Percentiles rank a stretch among this genome's conserved stretches.
phyloP scores from a whole-genome alignment of 345 rosid genomes.

The Rhodomyrtus tomentosa region DNA sequence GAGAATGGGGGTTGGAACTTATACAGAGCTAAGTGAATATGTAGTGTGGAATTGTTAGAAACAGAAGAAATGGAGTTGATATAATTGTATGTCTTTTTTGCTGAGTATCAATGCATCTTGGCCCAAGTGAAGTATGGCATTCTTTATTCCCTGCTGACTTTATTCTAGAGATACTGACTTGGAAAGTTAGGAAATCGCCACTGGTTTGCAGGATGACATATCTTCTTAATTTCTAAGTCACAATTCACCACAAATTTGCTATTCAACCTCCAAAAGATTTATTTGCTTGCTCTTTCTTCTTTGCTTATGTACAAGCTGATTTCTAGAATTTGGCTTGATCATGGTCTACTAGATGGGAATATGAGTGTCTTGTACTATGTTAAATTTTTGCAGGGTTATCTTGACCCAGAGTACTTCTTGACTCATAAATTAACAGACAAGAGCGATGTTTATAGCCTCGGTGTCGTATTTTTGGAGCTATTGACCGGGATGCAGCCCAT shows the following conservation, averaged over 20 bases:
- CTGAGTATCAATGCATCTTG: background rate
- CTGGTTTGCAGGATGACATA: background rate
- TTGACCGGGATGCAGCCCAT: slow-evolving; percentile 93
- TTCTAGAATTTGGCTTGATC: background rate
- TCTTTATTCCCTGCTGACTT: background rate
- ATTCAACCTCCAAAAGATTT: background rate
- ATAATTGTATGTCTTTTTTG: background rate
- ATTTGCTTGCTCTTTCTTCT: background rate
- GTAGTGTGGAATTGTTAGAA: background rate
- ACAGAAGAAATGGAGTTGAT: background rate
- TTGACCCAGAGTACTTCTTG: slow-evolving; percentile 90
- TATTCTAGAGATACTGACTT: background rate
- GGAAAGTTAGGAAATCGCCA: background rate
- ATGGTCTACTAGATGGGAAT: background rate
- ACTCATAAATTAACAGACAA: slow-evolving; percentile 92
- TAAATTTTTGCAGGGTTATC: slow-evolving; percentile 70
- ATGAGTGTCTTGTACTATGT: background rate
- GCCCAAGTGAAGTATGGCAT: background rate
- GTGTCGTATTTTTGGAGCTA: slow-evolving; percentile 87
- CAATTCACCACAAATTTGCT: background rate
- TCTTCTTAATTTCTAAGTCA: background rate
- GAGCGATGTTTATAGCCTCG: slow-evolving; percentile 95
- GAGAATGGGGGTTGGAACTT: background rate
- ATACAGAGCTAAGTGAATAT: background rate
- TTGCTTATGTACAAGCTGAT: background rate